Base-by-base conservation (phyloP, 495 filamentous ascomycete genomes). In the Bacidia gigantensis region DNA sequence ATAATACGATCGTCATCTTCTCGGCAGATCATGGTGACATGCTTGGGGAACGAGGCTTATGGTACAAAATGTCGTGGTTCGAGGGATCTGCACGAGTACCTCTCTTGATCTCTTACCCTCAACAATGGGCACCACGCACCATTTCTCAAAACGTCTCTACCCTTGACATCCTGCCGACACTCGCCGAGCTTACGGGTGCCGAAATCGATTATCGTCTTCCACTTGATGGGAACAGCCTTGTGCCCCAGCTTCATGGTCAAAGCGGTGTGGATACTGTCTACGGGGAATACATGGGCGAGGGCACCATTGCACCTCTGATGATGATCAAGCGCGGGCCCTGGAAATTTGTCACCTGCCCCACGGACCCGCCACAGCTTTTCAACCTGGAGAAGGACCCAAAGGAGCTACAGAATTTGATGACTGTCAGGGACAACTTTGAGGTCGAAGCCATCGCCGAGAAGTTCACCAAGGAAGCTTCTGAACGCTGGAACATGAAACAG, bases 51-150 rank as follows among this genome's bases (percentile, higher is more conserved):
- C 77, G 87, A 22, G 84, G 84, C 0, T 67, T 95, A 35, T 95
- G 87, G 87, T 95, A 94, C 72, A 94, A 94, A 72, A 94, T 94
- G 87, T 81, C 73, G 55, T 94, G 86, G 72, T 90, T 84, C 59
- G 87, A 94, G 71, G 78, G 78, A 25, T 89, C 84, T 5, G 83
- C 82, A 25, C 82, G 87, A 7, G 87, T 95, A 5, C 87, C 87
- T 2, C 76, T 95, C 53, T 69, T 95, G 50, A 70, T 92, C 54
- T 80, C 82, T 53, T 74, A 86, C 50, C 87, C 87, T 3, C 68
- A 77, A 53, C 67, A 63, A 24, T 89, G 87, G 62, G 56, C 66
- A 1, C 76, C 86, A n/a, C 82, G 75, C 60, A 76, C 77, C 14
- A 79, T 95, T 23, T 67, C 70, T 9, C 65, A 86, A 62, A 89